Evolutionary conservation across 2,329 filamentous ascomycete genomes (phyloP), one percentile per base, ranked within the genome.

Genomic region (Clonostachys rhizophaga): DNA sequence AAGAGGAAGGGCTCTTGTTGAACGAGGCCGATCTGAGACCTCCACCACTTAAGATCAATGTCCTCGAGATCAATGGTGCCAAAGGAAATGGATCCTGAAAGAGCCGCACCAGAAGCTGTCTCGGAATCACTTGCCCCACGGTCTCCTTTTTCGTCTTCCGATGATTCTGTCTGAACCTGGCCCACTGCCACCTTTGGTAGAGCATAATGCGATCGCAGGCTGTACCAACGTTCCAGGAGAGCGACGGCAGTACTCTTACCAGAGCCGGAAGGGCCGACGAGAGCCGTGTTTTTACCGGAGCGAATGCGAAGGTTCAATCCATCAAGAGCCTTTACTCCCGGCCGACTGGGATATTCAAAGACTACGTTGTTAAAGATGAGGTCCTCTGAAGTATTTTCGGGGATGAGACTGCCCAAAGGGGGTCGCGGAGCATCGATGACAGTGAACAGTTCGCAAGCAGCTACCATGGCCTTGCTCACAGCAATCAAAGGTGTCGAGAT

Each of bases 211-310:
- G 76, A 69, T 35, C 74, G 68, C 1, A 86, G 68, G 3, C 81
- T 78, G 58, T 90, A 90, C 84, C 85, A 90, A 34, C 85, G 71
- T 58, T 90, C 82, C 4, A 90, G 69, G 3, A 91, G 66, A 0
- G 82, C 84, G 1, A 89, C 79, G 24, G 90, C 81, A 0, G 87
- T 91, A 44, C 82, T 87, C 61, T 91, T 91, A 1, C 87, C 87
- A 5, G 78, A 83, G 0, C 87, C 87, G 3, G 83, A 87, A 1
- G 84, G 79, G 0, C 87, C 87, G 16, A 91, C 86, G 16, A 91
- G 83, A 3, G 87, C 87, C 1, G 85, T 89, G 3, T 84, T 76
- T 56, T 87, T 86, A 18, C 84, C 83, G 7, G 78, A 72, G 49
- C 78, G 71, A 47, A 89, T 78, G 1, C 62, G 68, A 10, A 88